These are phyloP conservation scores for Saccharomyces paradoxus DNA, from an alignment of 805 yeast species.

Conservation along the genomic window DNA sequence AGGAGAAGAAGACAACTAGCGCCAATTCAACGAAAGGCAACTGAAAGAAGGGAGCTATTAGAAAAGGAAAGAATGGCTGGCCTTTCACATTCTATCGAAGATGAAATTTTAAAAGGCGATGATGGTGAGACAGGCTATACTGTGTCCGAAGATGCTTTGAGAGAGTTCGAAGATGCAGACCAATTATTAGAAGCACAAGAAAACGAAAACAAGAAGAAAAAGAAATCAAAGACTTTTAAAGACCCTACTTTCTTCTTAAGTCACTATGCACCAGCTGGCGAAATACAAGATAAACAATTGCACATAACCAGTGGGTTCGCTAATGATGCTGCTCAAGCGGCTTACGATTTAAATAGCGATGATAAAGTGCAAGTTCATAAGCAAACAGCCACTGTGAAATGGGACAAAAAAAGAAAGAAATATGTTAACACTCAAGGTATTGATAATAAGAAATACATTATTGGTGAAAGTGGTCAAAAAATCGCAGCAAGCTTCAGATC, in stretches of 20 bases:
- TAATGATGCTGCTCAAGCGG: constrained; percentile 74
- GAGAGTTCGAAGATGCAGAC: constrained; percentile 37
- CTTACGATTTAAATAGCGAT: constrained; percentile 81
- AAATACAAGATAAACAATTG: constrained; percentile 74
- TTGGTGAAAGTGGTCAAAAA: constrained; percentile 89
- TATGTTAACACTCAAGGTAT: constrained; percentile 73
- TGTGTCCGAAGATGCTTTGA: constrained; percentile 34
- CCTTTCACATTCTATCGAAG: constrained; percentile 61
- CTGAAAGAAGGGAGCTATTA: constrained; percentile 56
- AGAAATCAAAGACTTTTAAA: constrained; percentile 45
- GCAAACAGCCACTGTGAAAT: constrained; percentile 60
- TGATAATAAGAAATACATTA: constrained; percentile 72
- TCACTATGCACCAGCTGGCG: constrained; percentile 78
- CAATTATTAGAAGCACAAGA: constrained; percentile 25
- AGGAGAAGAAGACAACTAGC: constrained; percentile 81
- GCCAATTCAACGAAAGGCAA: constrained; percentile 73
- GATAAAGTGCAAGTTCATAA: constrained; percentile 58
- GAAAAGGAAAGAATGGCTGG: constrained; percentile 74
- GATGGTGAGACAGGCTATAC: constrained; percentile 42
- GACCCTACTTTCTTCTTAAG: constrained; percentile 78
- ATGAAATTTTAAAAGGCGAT: constrained; percentile 55
- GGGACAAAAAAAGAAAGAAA: constrained; percentile 92
- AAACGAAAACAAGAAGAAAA: constrained; percentile 20
- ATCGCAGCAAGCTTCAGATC: constrained; percentile 87
- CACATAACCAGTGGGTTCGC: constrained; percentile 56